Percentiles rank a stretch among this genome's conserved stretches.
phyloP scores from a whole-genome alignment of 495 filamentous ascomycete species.

The Neurospora pannonica region DNA sequence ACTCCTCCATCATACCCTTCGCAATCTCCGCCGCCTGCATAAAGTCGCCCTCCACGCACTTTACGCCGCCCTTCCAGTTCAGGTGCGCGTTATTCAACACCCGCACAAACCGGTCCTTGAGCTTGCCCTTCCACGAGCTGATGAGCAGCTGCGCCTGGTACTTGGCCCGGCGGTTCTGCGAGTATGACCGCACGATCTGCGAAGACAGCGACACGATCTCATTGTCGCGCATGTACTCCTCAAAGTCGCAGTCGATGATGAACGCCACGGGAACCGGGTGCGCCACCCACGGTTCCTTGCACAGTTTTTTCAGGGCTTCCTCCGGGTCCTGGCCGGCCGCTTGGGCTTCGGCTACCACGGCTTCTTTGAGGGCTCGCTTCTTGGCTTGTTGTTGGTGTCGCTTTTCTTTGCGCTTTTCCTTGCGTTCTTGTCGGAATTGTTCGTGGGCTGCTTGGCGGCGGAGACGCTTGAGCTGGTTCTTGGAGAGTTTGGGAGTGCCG shows the following conservation, averaged over 20 bases:
- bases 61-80: conserved; percentile 64
- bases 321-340: conserved; percentile 29
- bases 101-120: conserved; percentile 73
- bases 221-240: conserved; percentile 74
- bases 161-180: conserved; percentile 61
- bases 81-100: conserved; percentile 55
- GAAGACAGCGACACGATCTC: conserved; percentile 72
- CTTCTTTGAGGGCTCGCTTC: conserved; percentile 32
- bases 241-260: conserved; percentile 86
- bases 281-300: conserved; percentile 24
- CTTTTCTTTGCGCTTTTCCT: conserved; percentile 62
- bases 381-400: conserved; percentile 52
- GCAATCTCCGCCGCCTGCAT: conserved; percentile 50
- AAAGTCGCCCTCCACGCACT: conserved; percentile 63
- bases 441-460: conserved; percentile 58
- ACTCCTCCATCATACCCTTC: conserved; percentile 47
- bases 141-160: conserved; percentile 62
- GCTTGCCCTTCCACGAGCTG: conserved; percentile 62
- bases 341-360: conserved; percentile 33
- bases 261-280: conserved; percentile 59
- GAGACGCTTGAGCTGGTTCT: conserved; percentile 72
- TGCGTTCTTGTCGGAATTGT: conserved; percentile 56
- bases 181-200: conserved; percentile 86
- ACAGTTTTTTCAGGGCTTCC: neutral
- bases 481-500: conserved; percentile 48